Base-by-base conservation (phyloP, 768 basidiomycete genomes). In the Neoboletus magnificus region DNA sequence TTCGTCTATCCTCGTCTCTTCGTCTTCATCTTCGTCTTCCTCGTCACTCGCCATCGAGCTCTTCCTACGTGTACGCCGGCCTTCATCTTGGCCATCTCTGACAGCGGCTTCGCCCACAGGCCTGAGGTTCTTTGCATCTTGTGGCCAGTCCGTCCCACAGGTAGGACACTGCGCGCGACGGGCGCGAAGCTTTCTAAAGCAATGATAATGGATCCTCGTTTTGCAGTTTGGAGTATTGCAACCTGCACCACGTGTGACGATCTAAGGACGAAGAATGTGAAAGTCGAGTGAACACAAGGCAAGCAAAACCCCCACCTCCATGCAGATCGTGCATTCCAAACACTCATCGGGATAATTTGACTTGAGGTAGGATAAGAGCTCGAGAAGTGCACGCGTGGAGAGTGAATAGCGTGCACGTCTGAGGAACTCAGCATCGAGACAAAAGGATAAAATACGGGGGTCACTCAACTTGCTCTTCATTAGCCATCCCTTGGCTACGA, bases 401-500 rank as follows among this genome's bases (percentile, higher is more conserved):
- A 94, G 80, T 9, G 88, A 84, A 63, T 90, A 92, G 10, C 89
- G 82, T 25, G 87, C 84, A 15, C 77, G 78, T 61, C 89, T 81
- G 63, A 52, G 50, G 57, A 61, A 55, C 12, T 56, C 16, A 45
- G 57, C 59, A 25, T 27, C 40, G 32, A 43, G 42, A 15, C 20
- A 32, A 30, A 18, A 54, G 33, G 48, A 27, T 39, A 41, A 5
- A 9, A 12, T 18, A 23, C 4, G 29, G n/a, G 46, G 12, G 13
- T 50, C 27, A 77, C 86, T 63, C 64, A 66, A 86, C 87, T 78
- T 81, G 86, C 86, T 91, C 73, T 85, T 86, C 44, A 82, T 56
- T 11, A 89, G 71, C 91, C 87, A 91, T 15, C 87, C 87, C 62
- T 82, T 84, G n/a, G 91, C 86, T 1, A 93, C 89, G 64, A 95